Evolutionary conservation across 805 yeast species (phyloP).

Genomic region (Schizosaccharomyces osmophilus): DNA sequence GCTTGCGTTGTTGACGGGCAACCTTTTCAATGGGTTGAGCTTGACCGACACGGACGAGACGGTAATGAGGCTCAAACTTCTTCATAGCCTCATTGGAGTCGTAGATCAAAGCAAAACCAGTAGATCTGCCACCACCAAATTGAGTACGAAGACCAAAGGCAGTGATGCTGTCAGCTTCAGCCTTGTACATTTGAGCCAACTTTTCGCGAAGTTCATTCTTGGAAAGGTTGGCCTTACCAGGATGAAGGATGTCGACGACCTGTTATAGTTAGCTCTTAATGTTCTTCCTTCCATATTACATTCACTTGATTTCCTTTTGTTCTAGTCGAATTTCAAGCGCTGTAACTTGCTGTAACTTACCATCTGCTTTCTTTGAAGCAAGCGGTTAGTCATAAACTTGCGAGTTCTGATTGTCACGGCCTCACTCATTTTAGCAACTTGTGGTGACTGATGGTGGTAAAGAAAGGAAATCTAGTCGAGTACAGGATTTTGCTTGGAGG

Average conservation of each 20-base stretch:
- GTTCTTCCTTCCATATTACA: too few relatives aligned
- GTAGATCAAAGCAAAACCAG: constrained; percentile 98
- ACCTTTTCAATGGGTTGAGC: constrained; percentile 90
- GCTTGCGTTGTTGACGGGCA: constrained; percentile 85
- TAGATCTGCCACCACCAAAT: constrained; percentile 98
- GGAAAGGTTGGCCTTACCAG: constrained; percentile 96
- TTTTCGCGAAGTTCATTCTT: constrained; percentile 96
- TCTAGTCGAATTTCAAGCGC: not conserved
- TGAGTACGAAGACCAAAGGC: constrained; percentile 99
- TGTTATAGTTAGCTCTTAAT: not conserved
- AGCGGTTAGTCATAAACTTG: constrained; percentile 86
- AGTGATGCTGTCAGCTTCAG: constrained; percentile 81
- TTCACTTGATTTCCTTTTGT: too few relatives aligned
- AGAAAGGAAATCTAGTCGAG: not conserved
- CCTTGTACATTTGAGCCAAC: constrained; percentile 68
- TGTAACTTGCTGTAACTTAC: constrained; percentile 22
- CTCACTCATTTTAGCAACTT: constrained; percentile 22
- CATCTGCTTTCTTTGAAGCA: constrained; percentile 97
- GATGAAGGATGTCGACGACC: constrained; percentile 84
- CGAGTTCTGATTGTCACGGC: constrained; percentile 94
- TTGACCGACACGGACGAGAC: constrained; percentile 96
- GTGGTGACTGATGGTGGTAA: not conserved
- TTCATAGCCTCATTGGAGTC: constrained; percentile 92
- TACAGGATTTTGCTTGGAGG: not conserved
- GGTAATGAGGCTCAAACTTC: constrained; percentile 97